Conservation (phyloP, 192 early-diverging fungal species). For the Umbelopsis isabellina region DNA sequence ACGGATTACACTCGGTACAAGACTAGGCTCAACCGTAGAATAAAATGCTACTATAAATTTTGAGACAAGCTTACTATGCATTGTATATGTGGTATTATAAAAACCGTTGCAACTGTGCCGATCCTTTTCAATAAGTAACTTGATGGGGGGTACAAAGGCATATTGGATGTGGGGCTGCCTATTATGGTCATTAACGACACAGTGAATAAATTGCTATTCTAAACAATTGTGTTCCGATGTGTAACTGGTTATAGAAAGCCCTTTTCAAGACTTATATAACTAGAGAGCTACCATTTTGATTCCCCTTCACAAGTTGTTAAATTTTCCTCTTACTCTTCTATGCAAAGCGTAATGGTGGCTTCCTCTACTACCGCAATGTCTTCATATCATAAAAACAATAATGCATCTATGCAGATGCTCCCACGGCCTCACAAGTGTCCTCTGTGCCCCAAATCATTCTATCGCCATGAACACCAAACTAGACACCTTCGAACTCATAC, state of each 20-base stretch:
- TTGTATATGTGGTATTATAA: slow-evolving; percentile 5
- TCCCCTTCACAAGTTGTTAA: background rate
- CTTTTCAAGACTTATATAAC: background rate
- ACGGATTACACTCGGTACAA: slow-evolving; percentile 21
- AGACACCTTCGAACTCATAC: slow-evolving; percentile 88
- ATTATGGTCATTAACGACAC: background rate
- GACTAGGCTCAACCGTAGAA: background rate
- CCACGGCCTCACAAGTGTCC: slow-evolving; percentile 60
- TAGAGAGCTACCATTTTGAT: background rate
- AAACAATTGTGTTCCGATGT: slow-evolving; percentile 18
- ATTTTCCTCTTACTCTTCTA: background rate
- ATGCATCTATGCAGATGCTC: slow-evolving; percentile 11
- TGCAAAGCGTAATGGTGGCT: slow-evolving; percentile 13
- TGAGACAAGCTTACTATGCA: background rate
- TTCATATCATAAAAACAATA: background rate
- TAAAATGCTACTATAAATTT: slow-evolving; percentile 15
- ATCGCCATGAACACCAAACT: slow-evolving; percentile 80
- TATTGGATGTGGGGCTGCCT: slow-evolving; percentile 8
- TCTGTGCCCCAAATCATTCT: slow-evolving; percentile 70
- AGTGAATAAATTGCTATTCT: slow-evolving; percentile 20
- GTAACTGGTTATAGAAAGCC: background rate
- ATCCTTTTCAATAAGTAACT: slow-evolving; percentile 1
- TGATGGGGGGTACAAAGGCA: background rate
- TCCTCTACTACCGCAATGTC: background rate
- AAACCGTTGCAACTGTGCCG: background rate